A percentile compares a stretch with the other conserved stretches of the same genome.
Evolutionary conservation across 305 asterid genomes (phyloP).

Genomic region (Fraxinus baroniana): DNA sequence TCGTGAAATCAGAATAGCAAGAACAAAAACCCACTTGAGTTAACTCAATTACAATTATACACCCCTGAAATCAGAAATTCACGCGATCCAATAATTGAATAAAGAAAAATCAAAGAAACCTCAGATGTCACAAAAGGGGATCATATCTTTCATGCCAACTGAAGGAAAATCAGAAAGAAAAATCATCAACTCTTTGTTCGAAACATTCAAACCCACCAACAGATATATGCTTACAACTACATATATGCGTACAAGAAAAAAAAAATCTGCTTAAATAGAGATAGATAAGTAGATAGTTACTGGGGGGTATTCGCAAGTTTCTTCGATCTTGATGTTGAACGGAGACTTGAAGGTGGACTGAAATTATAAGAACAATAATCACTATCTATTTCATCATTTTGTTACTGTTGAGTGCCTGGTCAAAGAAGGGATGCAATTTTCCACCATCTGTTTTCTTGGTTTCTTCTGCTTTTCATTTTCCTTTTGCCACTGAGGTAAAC

Average conservation of each 20-base stretch:
- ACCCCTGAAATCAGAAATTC: background rate
- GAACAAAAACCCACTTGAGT: background rate
- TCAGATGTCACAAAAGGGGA: background rate
- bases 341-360: background rate
- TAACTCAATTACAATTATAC: background rate
- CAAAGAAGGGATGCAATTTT: conserved; percentile 3
- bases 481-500: background rate
- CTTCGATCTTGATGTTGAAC: background rate
- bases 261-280: background rate
- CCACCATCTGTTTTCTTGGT: background rate
- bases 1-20: background rate
- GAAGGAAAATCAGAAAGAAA: background rate
- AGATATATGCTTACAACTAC: background rate
- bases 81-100: background rate
- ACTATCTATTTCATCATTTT: background rate
- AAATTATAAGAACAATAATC: background rate
- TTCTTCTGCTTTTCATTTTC: background rate
- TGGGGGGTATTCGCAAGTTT: background rate
- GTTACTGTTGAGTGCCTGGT: background rate
- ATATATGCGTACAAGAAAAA: background rate
- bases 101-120: background rate
- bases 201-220: background rate
- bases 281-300: background rate
- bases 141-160: background rate
- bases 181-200: background rate